Percentiles rank a stretch among this genome's conserved stretches.
These are phyloP conservation scores for Candida maris DNA, from an alignment of 805 yeast genomes.

Conservation along the genomic window DNA sequence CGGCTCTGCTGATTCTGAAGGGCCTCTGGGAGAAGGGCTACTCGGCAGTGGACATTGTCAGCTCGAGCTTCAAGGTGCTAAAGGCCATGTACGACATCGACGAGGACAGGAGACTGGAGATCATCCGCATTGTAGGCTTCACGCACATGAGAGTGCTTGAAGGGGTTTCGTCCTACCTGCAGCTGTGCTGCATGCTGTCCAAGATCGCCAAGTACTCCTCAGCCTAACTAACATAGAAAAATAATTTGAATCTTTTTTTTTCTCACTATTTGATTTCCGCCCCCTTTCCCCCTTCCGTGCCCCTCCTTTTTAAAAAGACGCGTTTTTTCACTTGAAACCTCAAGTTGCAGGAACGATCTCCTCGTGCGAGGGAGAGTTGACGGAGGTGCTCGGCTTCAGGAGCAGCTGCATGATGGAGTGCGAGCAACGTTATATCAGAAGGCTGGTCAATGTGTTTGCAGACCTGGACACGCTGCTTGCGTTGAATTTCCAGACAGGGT, in stretches of 20 bases:
- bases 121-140: slow-evolving; percentile 83
- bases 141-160: slow-evolving; percentile 90
- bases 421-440: too few species aligned
- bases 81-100: slow-evolving; percentile 66
- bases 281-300: too few species aligned
- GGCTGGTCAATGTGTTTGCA: too few species aligned
- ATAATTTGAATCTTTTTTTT: neutral
- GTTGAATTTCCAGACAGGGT: slow-evolving; percentile 21
- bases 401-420: too few species aligned
- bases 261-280: neutral
- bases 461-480: slow-evolving; percentile 21
- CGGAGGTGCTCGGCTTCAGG: too few species aligned
- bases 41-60: slow-evolving; percentile 87
- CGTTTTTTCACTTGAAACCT: too few species aligned
- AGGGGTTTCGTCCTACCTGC: slow-evolving; percentile 87
- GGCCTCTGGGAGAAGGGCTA: slow-evolving; percentile 87
- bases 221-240: slow-evolving; percentile 2
- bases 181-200: slow-evolving; percentile 78
- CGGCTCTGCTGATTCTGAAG: slow-evolving; percentile 59
- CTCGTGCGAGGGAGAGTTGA: too few species aligned
- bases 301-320: too few species aligned
- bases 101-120: slow-evolving; percentile 68
- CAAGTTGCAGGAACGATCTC: too few species aligned
- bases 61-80: slow-evolving; percentile 84
- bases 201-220: slow-evolving; percentile 36